Evolutionary conservation across 257 asterid species (phyloP).

Genomic region (Solanum paucissectum): DNA sequence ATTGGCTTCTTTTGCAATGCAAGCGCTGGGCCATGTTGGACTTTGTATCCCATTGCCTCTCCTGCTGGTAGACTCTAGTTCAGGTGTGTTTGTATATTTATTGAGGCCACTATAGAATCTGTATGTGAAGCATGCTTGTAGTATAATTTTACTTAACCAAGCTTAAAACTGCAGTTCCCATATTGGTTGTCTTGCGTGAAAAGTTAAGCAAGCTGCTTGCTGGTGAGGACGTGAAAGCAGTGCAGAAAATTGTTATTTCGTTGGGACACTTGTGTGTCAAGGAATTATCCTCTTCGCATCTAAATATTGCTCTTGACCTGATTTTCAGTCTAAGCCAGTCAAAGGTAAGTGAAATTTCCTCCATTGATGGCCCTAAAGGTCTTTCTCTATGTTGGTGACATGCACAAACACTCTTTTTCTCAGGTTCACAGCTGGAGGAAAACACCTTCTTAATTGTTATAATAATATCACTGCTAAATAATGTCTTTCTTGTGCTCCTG

Average conservation of each 20-base stretch:
- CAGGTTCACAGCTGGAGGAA: background rate
- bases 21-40: constrained; percentile 96
- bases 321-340: constrained; percentile 83
- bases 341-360: constrained; percentile 47
- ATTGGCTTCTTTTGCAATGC: constrained; percentile 84
- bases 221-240: constrained; percentile 81
- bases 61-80: constrained; percentile 43
- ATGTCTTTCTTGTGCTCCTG: background rate
- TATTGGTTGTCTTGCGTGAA: constrained; percentile 49
- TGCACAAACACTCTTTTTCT: background rate
- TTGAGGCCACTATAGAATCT: background rate
- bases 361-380: background rate
- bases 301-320: constrained; percentile 65
- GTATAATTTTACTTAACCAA: background rate
- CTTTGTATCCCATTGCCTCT: constrained; percentile 66
- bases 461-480: background rate
- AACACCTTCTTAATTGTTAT: background rate
- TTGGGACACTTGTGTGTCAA: constrained; percentile 85
- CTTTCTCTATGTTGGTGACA: background rate
- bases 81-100: constrained; percentile 39
- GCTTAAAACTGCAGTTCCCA: constrained; percentile 41
- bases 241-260: constrained; percentile 71
- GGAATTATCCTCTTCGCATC: constrained; percentile 56
- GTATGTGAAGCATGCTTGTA: background rate
- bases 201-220: constrained; percentile 65